A percentile compares a stretch with the other conserved stretches of the same genome.
phyloP scores from a whole-genome alignment of 2,329 filamentous ascomycete species.

The Claviceps africana region DNA sequence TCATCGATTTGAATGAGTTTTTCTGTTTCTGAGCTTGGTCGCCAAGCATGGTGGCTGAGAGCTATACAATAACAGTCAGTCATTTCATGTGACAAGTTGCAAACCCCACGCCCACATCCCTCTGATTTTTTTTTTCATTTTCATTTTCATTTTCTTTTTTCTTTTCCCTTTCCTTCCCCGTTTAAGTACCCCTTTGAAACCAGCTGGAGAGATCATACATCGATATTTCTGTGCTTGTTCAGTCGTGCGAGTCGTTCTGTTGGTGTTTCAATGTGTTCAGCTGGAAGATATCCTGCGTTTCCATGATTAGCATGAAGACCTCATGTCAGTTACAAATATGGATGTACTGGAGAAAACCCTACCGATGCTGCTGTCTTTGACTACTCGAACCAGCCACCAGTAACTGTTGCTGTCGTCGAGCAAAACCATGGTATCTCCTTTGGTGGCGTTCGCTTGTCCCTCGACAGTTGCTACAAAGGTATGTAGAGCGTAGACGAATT shows the following conservation, averaged over 20 bases:
- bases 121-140: background rate
- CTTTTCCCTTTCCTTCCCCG: no score
- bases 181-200: background rate
- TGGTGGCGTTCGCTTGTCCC: constrained; percentile 94
- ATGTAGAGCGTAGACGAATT: constrained; percentile 96
- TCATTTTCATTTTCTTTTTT: background rate
- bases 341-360: constrained; percentile 9
- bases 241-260: constrained; percentile 84
- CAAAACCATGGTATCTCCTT: constrained; percentile 96
- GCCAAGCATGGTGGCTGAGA: constrained; percentile 48
- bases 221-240: constrained; percentile 97
- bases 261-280: constrained; percentile 96
- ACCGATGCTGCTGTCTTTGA: constrained; percentile 94
- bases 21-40: constrained; percentile 63
- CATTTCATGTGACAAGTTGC: background rate
- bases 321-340: background rate
- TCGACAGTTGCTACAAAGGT: constrained; percentile 97
- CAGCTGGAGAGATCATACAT: constrained; percentile 46
- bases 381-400: constrained; percentile 96
- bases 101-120: no score
- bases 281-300: constrained; percentile 70
- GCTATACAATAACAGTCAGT: constrained; percentile 23
- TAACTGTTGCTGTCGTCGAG: constrained; percentile 98
- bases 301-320: background rate
- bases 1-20: constrained; percentile 71